Evolutionary conservation across 2,329 filamentous ascomycete genomes (phyloP).

Genomic region (Xylogone sp.): DNA sequence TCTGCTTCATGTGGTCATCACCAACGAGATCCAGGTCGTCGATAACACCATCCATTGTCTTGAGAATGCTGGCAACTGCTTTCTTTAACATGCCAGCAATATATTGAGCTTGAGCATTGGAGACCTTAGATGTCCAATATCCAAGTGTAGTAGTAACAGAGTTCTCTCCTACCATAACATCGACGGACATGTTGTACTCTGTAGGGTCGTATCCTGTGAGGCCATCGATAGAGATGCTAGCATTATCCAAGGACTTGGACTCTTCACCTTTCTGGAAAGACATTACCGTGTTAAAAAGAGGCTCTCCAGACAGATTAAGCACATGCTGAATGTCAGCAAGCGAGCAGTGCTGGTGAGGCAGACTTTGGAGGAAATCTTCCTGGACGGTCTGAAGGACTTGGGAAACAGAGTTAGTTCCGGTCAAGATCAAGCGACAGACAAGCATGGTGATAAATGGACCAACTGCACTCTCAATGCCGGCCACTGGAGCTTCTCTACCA

Average conservation of each 20-base stretch:
- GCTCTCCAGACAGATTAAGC: constrained; percentile 1
- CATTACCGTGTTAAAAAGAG: constrained; percentile 6
- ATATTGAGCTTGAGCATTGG: too few species aligned
- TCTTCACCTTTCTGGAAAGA: too few species aligned
- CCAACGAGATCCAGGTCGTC: constrained; percentile 1
- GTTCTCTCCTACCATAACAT: too few species aligned
- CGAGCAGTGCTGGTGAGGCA: constrained; percentile 3
- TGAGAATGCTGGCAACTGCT: too few species aligned
- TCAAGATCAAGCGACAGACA: constrained; percentile 40
- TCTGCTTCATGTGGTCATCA: neutral
- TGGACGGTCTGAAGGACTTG: constrained; percentile 4
- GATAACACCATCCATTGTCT: too few species aligned
- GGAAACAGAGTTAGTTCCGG: neutral
- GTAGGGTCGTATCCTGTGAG: too few species aligned
- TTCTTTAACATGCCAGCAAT: too few species aligned
- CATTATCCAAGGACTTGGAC: too few species aligned
- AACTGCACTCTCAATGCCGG: constrained; percentile 34
- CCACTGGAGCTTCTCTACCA: constrained; percentile 47
- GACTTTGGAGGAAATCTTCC: neutral
- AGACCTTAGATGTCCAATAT: too few species aligned
- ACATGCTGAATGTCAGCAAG: constrained; percentile 7
- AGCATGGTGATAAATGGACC: constrained; percentile 54
- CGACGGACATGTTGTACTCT: too few species aligned
- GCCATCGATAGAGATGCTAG: too few species aligned
- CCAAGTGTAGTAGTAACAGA: too few species aligned